Conservation (phyloP, 441 rosid genomes). For the Metrosideros polymorpha region DNA sequence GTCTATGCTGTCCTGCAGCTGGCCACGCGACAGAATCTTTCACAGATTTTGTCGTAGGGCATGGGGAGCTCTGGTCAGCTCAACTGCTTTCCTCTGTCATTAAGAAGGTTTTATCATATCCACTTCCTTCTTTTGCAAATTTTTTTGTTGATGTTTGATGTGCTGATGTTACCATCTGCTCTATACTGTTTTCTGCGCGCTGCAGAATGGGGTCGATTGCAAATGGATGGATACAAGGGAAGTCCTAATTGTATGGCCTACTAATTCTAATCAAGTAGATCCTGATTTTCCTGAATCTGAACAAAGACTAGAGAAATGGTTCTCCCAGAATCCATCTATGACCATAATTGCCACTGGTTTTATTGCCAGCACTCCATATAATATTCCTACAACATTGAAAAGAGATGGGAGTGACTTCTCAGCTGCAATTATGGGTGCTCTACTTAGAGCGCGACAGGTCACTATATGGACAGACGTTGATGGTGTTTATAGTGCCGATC, state of each 20-base stretch:
- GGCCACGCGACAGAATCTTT: conserved; percentile 96
- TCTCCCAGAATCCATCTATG: conserved; percentile 45
- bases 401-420: conserved; percentile 99
- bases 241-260: conserved; percentile 79
- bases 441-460: conserved; percentile 71
- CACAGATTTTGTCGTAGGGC: conserved; percentile 91
- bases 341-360: conserved; percentile 86
- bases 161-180: conserved; percentile 1
- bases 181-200: not conserved
- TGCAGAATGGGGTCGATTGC: conserved; percentile 70
- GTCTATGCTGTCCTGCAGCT: conserved; percentile 39
- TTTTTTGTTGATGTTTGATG: not conserved
- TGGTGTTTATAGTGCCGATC: conserved; percentile 96
- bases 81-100: conserved; percentile 80
- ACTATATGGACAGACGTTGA: conserved; percentile 98
- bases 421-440: conserved; percentile 93
- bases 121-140: not conserved
- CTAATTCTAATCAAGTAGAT: conserved; percentile 81
- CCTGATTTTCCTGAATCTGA: conserved; percentile 81
- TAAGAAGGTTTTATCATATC: conserved; percentile 44
- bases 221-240: conserved; percentile 98
- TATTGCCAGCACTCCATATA: conserved; percentile 90
- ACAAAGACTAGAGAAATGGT: conserved; percentile 80
- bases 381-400: conserved; percentile 93
- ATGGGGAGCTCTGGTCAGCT: conserved; percentile 98